Percentiles rank a stretch among this genome's conserved stretches.
Conservation (phyloP, 306 rosid genomes). For the Leucaena leucocephala region DNA sequence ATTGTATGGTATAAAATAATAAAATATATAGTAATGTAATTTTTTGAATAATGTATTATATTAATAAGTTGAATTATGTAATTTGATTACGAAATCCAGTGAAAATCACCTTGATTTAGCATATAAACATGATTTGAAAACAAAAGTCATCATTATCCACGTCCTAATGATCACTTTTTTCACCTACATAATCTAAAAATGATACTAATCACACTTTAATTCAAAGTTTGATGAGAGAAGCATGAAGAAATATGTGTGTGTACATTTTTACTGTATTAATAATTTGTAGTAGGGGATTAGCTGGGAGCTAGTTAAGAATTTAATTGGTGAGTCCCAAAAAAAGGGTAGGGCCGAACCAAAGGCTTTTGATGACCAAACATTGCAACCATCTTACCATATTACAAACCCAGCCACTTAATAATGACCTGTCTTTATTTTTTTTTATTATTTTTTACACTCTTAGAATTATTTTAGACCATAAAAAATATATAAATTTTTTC, state of each 20-base stretch:
- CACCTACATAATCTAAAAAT: background rate
- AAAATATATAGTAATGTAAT: too few relatives aligned
- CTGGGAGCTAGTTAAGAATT: conserved; percentile 33
- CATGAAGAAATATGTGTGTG: too few relatives aligned
- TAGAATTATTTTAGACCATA: background rate
- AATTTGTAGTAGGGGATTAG: conserved; percentile 32
- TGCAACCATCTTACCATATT: conserved; percentile 29
- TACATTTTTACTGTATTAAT: too few relatives aligned
- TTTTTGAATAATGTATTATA: too few relatives aligned
- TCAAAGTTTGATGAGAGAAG: background rate
- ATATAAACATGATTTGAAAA: too few relatives aligned
- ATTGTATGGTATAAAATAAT: too few relatives aligned
- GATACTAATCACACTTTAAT: background rate
- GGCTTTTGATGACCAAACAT: conserved; percentile 21
- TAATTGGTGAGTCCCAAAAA: background rate
- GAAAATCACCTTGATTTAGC: too few relatives aligned
- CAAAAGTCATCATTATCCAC: background rate
- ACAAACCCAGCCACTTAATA: conserved; percentile 4
- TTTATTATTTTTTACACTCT: background rate
- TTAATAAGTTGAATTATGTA: too few relatives aligned
- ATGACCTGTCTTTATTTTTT: background rate
- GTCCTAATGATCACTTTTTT: background rate
- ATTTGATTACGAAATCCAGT: too few relatives aligned
- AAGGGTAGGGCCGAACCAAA: background rate
- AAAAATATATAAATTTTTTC: too few relatives aligned